phyloP scores from a whole-genome alignment of 768 basidiomycete species.

The Rickenella mellea region DNA sequence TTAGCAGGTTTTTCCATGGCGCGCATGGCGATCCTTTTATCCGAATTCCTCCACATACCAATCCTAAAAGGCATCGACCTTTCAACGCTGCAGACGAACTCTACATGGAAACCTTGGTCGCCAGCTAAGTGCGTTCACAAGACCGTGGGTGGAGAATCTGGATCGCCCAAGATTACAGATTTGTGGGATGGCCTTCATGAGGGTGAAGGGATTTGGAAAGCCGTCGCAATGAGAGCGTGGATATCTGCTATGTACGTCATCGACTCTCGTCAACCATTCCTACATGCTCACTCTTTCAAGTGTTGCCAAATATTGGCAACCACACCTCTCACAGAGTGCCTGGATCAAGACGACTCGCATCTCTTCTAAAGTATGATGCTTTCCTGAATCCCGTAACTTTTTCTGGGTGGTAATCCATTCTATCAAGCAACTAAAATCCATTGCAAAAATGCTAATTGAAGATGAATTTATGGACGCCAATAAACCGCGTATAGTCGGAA shows the following conservation, averaged over 20 bases:
- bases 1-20: slow-evolving; percentile 30
- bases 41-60: slow-evolving; percentile 15
- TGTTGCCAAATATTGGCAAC: slow-evolving; percentile 11
- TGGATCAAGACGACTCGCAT: no score
- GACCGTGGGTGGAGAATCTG: slow-evolving; percentile 9
- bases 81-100: slow-evolving; percentile 17
- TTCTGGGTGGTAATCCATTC: not conserved
- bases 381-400: no score
- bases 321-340: no score
- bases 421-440: slow-evolving; percentile 21
- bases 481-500: slow-evolving; percentile 22
- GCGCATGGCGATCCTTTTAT: slow-evolving; percentile 22
- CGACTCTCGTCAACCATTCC: not conserved
- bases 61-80: slow-evolving; percentile 31
- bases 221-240: slow-evolving; percentile 31
- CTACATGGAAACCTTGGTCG: slow-evolving; percentile 12
- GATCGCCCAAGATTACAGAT: slow-evolving; percentile 10
- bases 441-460: slow-evolving; percentile 22
- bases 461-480: slow-evolving; percentile 22
- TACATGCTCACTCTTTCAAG: slow-evolving; percentile 10
- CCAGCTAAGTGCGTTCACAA: no score
- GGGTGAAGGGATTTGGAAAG: slow-evolving; percentile 9
- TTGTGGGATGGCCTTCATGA: slow-evolving; percentile 25
- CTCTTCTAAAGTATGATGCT: no score
- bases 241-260: slow-evolving; percentile 24